A percentile compares a stretch with the other conserved stretches of the same genome.
Conservation (phyloP, 371 early-diverging fungal genomes). For the Mortierella sp. region DNA sequence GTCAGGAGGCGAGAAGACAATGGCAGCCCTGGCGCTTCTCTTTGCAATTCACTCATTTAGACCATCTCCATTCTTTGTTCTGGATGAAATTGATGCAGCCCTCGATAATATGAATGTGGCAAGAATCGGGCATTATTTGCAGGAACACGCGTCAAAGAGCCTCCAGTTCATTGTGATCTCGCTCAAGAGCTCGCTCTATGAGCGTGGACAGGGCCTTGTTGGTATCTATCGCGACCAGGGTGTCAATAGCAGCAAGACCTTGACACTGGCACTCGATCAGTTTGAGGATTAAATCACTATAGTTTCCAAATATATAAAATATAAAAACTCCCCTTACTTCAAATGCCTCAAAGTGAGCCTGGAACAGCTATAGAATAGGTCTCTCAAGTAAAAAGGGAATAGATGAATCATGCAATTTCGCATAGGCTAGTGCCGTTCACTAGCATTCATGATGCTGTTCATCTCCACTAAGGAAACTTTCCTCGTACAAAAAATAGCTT, state of each 20-base stretch:
- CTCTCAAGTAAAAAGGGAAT: too few relatives aligned
- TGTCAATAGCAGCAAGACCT: slow-evolving; percentile 82
- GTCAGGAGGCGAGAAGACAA: slow-evolving; percentile 99
- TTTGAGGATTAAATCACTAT: slow-evolving; percentile 36
- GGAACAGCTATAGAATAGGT: too few relatives aligned
- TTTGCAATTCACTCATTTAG: slow-evolving; percentile 97
- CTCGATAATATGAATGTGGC: slow-evolving; percentile 98
- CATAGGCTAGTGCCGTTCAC: too few relatives aligned
- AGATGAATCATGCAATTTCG: too few relatives aligned
- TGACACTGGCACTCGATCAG: slow-evolving; percentile 76
- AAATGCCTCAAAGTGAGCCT: too few relatives aligned
- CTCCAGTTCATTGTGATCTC: slow-evolving; percentile 99
- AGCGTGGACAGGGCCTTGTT: slow-evolving; percentile 94
- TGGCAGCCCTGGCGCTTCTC: slow-evolving; percentile 97
- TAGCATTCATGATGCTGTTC: too few relatives aligned
- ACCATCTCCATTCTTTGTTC: slow-evolving; percentile 99
- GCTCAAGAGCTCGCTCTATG: slow-evolving; percentile 96
- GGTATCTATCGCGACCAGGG: slow-evolving; percentile 97
- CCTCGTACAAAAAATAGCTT: too few relatives aligned
- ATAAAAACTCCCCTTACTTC: too few relatives aligned
- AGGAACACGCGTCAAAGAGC: slow-evolving; percentile 65
- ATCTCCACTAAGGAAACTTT: too few relatives aligned
- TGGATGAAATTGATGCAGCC: slow-evolving; percentile 99
- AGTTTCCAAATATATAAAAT: slow-evolving; percentile 8
- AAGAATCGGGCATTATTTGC: slow-evolving; percentile 92